A percentile compares a stretch with the other conserved stretches of the same genome.
These are phyloP conservation scores for Zygosaccharomyces sapae DNA, from an alignment of 1,139 yeast genomes.

Conservation along the genomic window DNA sequence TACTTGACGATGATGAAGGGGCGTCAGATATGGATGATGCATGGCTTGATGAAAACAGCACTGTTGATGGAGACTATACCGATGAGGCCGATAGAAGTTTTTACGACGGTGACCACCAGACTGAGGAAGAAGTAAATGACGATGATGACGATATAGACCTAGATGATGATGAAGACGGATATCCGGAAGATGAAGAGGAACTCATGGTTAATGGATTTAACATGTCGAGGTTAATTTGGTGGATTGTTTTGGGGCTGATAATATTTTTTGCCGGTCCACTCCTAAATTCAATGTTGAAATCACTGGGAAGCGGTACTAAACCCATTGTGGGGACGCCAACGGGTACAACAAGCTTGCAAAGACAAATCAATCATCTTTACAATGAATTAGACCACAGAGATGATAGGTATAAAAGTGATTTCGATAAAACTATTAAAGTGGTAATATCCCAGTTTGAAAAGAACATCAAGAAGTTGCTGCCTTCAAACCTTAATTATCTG, in stretches of 20 bases:
- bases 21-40: conserved; percentile 13
- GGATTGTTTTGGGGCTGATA: conserved; percentile 1
- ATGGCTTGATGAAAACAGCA: conserved; percentile 16
- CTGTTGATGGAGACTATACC: conserved; percentile 14
- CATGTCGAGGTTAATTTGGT: background rate
- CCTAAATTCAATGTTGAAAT: background rate
- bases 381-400: conserved; percentile 28
- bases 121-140: conserved; percentile 2
- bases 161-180: background rate
- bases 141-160: conserved; percentile 5
- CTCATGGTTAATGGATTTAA: background rate
- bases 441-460: conserved; percentile 34
- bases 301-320: conserved; percentile 2
- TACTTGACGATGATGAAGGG: conserved; percentile 9
- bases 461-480: conserved; percentile 30
- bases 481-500: conserved; percentile 22
- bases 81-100: conserved; percentile 21
- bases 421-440: conserved; percentile 31
- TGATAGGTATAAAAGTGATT: conserved; percentile 23
- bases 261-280: conserved; percentile 9
- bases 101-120: conserved; percentile 12
- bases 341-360: conserved; percentile 23
- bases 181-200: background rate
- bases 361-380: conserved; percentile 32
- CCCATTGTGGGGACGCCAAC: conserved; percentile 7